Percentiles rank a stretch among this genome's conserved stretches.
Evolutionary conservation across 768 basidiomycete genomes (phyloP).

Genomic region (Ramaria sp.): DNA sequence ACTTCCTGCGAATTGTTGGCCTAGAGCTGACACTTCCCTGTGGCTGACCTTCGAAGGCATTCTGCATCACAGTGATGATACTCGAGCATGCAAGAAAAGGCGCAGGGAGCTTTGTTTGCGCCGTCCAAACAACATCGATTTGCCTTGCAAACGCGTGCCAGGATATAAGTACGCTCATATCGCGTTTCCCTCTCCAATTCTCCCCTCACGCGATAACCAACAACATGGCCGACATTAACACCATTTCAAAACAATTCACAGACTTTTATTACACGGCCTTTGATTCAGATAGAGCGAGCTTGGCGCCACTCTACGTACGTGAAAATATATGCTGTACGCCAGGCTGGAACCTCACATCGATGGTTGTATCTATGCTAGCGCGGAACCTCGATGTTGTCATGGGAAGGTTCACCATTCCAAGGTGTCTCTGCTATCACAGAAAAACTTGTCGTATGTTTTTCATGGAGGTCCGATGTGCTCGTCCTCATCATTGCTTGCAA

Average conservation of each 20-base stretch:
- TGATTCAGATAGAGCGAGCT: slow-evolving; percentile 51
- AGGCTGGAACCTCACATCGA: slow-evolving; percentile 13
- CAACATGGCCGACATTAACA: slow-evolving; percentile 62
- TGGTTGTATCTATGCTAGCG: slow-evolving; percentile 43
- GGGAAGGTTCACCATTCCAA: slow-evolving; percentile 51
- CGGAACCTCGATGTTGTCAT: slow-evolving; percentile 73
- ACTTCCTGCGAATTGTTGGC: slow-evolving; percentile 72
- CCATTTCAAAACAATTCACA: slow-evolving; percentile 69
- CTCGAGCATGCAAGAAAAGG: background rate
- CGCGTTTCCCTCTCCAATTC: background rate
- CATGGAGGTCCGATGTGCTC: background rate
- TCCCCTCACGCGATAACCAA: slow-evolving; percentile 12
- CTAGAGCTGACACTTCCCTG: slow-evolving; percentile 20
- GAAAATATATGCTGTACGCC: slow-evolving; percentile 14
- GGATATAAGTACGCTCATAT: background rate
- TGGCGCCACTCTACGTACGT: slow-evolving; percentile 65
- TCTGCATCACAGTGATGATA: background rate
- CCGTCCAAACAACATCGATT: slow-evolving; percentile 2
- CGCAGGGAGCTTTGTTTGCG: slow-evolving; percentile 8
- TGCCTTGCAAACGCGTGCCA: background rate
- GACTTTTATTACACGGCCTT: slow-evolving; percentile 80
- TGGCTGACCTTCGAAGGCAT: slow-evolving; percentile 4
- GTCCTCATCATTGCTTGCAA: background rate
- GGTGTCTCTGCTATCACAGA: slow-evolving; percentile 49
- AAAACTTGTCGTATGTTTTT: slow-evolving; percentile 55